Evolutionary conservation across 345 rosid species (phyloP).

Genomic region (Erucastrum elatum): DNA sequence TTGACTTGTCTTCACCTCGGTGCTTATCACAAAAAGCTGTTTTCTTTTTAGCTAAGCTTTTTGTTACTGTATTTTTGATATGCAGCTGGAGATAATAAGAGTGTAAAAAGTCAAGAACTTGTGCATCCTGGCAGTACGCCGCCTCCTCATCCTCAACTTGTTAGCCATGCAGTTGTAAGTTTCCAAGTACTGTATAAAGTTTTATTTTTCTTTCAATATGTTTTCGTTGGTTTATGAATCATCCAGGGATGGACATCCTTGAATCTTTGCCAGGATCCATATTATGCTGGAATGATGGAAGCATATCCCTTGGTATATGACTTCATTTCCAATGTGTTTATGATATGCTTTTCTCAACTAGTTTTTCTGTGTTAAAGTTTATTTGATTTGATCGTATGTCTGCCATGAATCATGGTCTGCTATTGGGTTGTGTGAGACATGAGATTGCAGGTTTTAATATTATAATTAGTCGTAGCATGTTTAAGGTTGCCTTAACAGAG

Average conservation of each 20-base stretch:
- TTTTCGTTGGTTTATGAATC: constrained; percentile 26
- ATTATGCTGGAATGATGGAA: constrained; percentile 78
- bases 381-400: not conserved
- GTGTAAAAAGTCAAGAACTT: constrained; percentile 50
- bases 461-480: not conserved
- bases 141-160: constrained; percentile 70
- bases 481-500: not conserved
- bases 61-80: constrained; percentile 27
- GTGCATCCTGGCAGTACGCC: constrained; percentile 47
- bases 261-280: constrained; percentile 84
- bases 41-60: not conserved
- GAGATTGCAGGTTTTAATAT: too few species aligned
- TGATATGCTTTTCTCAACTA: not conserved
- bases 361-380: not conserved
- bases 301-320: constrained; percentile 75
- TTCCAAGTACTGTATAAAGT: not conserved
- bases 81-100: constrained; percentile 32
- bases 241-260: constrained; percentile 88
- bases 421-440: too few species aligned
- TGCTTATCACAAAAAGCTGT: constrained; percentile 2
- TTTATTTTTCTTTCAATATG: not conserved
- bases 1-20: constrained; percentile 17
- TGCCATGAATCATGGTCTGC: not conserved
- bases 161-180: constrained; percentile 79
- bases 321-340: not conserved